A percentile compares a stretch with the other conserved stretches of the same genome.
phyloP scores from a whole-genome alignment of 169 alveolate species.

The Theileria parva region DNA sequence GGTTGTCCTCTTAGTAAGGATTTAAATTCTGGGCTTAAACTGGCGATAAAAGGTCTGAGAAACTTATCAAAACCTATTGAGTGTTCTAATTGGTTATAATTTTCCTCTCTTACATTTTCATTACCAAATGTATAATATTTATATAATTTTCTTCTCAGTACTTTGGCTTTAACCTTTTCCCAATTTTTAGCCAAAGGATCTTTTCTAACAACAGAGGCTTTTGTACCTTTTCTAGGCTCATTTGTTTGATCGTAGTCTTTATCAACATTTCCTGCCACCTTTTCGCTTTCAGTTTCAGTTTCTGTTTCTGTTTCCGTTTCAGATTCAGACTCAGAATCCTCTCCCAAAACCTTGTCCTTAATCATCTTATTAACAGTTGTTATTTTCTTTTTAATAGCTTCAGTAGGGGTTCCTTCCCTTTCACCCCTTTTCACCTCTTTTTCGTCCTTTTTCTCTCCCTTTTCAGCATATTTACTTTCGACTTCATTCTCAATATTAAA shows the following conservation, averaged over 20 bases:
- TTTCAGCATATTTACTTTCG: slow-evolving; percentile 18
- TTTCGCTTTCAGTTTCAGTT: neutral
- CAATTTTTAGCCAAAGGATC: slow-evolving; percentile 12
- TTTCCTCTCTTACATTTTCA: slow-evolving; percentile 18
- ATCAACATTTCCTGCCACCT: neutral
- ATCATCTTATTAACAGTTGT: neutral
- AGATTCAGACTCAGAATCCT: neutral
- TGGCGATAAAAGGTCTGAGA: slow-evolving; percentile 35
- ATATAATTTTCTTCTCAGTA: slow-evolving; percentile 15
- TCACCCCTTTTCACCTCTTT: slow-evolving; percentile 15
- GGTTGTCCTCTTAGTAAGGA: slow-evolving; percentile 13
- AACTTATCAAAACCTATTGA: slow-evolving; percentile 39
- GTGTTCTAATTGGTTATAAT: slow-evolving; percentile 31
- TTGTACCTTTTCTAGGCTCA: neutral
- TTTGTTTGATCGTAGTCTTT: neutral
- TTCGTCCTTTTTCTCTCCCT: slow-evolving; percentile 31
- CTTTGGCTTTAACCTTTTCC: neutral
- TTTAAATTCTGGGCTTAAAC: slow-evolving; percentile 30
- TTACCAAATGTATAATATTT: slow-evolving; percentile 11
- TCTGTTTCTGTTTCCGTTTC: slow-evolving; percentile 18
- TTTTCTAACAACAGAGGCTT: slow-evolving; percentile 5
- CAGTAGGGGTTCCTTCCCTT: slow-evolving; percentile 9
- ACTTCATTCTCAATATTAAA: slow-evolving; percentile 20
- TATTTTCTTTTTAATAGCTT: slow-evolving; percentile 2
- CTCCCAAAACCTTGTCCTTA: slow-evolving; percentile 14